Conservation (phyloP, 306 rosid species). For the Oemleria cerasiformis region DNA sequence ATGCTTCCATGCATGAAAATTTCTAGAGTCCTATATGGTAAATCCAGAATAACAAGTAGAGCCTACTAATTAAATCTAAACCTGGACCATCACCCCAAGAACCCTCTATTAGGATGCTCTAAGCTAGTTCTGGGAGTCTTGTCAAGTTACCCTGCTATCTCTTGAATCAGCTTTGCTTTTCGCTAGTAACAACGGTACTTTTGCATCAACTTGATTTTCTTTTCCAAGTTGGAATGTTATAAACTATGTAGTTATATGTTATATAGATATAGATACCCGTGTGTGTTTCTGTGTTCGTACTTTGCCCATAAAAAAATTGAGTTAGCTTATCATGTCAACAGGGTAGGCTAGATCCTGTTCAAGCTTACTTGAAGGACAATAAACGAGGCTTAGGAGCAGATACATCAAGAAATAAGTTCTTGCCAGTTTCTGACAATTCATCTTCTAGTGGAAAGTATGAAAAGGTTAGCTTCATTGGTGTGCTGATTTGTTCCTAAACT, state of each 20-base stretch:
- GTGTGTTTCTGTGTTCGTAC: not conserved
- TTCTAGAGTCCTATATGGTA: too few relatives aligned
- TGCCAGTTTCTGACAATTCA: conserved; percentile 5
- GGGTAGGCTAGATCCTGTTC: conserved; percentile 11
- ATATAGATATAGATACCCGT: not conserved
- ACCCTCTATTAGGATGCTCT: too few relatives aligned
- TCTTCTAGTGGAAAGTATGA: not conserved
- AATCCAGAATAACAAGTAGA: too few relatives aligned
- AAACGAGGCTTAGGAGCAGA: conserved; percentile 11
- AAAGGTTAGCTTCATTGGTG: not conserved
- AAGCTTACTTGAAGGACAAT: conserved; percentile 12
- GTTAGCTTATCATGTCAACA: not conserved
- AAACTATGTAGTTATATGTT: not conserved
- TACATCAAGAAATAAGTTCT: not conserved
- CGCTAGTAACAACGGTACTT: too few relatives aligned
- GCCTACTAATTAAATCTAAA: too few relatives aligned
- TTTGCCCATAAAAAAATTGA: not conserved
- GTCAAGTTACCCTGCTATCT: too few relatives aligned
- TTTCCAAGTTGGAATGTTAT: too few relatives aligned
- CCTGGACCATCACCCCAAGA: too few relatives aligned
- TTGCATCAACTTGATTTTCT: too few relatives aligned
- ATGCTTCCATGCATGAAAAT: too few relatives aligned
- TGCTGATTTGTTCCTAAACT: not conserved
- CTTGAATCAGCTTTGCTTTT: too few relatives aligned
- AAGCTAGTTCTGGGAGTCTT: too few relatives aligned